These are phyloP conservation scores for Salvia hispanica DNA, from an alignment of 257 asterid species.

Conservation along the genomic window DNA sequence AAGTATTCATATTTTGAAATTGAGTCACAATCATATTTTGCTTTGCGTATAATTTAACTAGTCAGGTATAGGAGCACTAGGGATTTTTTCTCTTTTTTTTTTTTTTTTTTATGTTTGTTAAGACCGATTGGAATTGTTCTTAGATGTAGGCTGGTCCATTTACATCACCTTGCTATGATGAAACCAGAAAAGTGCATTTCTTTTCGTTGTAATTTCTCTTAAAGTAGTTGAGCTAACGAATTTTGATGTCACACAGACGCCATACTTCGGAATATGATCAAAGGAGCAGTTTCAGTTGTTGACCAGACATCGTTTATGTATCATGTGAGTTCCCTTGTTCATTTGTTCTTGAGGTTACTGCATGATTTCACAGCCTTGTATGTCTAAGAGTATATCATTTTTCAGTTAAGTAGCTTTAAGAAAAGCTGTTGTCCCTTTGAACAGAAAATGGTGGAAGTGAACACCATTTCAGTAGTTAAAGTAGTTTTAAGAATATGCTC, in stretches of 20 bases:
- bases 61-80: conserved; percentile 5
- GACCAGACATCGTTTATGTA: conserved; percentile 35
- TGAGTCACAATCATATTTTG: background rate
- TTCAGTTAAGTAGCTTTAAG: no score
- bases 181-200: background rate
- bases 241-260: conserved; percentile 32
- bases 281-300: conserved; percentile 39
- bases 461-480: no score
- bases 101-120: background rate
- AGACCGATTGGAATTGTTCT: background rate
- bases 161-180: no score
- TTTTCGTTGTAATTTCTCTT: background rate
- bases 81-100: background rate
- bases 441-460: no score
- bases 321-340: conserved; percentile 44
- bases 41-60: background rate
- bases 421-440: no score
- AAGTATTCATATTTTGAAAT: background rate
- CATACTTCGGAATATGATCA: conserved; percentile 27
- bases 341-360: conserved; percentile 17
- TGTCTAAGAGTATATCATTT: background rate
- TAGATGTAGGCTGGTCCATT: background rate
- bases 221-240: conserved; percentile 2
- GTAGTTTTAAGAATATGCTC: no score
- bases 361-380: conserved; percentile 6